Base-by-base conservation (phyloP, 176 grass and related monocot genomes). In the Oryza longistaminata region DNA sequence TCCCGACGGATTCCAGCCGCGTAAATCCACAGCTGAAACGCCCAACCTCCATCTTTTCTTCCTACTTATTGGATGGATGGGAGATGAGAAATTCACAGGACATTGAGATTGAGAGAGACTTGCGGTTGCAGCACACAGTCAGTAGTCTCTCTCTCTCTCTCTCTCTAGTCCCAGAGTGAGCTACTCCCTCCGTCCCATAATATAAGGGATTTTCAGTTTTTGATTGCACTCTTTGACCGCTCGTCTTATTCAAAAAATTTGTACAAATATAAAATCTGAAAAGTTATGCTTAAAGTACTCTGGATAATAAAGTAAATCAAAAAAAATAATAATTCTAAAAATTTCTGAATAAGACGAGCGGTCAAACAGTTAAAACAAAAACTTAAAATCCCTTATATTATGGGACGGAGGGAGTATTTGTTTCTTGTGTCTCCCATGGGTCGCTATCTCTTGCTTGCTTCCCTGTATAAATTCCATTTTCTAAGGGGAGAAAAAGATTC, bases 401-500 rank as follows among this genome's bases (percentile, higher is more conserved):
- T n/a, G n/a, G n/a, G n/a, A n/a, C n/a, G n/a, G n/a, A n/a, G n/a
- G n/a, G n/a, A n/a, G n/a, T n/a, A 13, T 70, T 62, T 87, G 85
- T 82, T 87, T 75, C 35, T 77, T 69, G 27, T 48, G 33, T 7
- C 37, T 40, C 39, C 39, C 3, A 2, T 72, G 42, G 85, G 77
- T 81, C 61, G 31, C 85, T 82, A 69, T 87, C 42, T 43, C 40
- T n/a, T 55, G 39, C 61, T 81, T 72, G 39, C 69, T 34, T 31
- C 72, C 45, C 25, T 85, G 21, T 14, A 64, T 7, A 49, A 40
- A 49, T 42, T 75, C 76, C 68, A 44, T 74, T 85, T 83, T 69
- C 48, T 21, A 70, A 35, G 42, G n/a, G n/a, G 19, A 67, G 70
- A 58, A 73, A 50, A 66, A 88, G 80, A 82, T 73, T 85, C 85